Base-by-base conservation (phyloP, 1,284 basidiomycete species). In the Cutaneotrichosporon sp. region DNA sequence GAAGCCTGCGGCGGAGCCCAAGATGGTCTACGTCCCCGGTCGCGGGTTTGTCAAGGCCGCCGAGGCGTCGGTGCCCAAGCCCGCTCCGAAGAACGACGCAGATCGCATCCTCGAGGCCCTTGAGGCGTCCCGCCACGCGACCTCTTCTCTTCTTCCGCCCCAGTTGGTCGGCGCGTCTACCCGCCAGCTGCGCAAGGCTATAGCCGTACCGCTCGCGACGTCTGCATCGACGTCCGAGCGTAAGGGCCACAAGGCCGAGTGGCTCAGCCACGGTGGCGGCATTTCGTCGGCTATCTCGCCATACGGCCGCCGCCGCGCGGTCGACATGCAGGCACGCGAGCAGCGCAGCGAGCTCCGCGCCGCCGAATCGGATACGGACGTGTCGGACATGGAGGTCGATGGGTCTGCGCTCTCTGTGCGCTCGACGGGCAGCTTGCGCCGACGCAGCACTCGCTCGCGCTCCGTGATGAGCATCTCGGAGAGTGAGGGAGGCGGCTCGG, bases 271-370 rank as follows among this genome's bases (percentile, higher is more conserved):
- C 56, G 69, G 70, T 30, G 55, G 55, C 22, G 65, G 68, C 22
- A 68, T 72, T n/a, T 76, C 73, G 16, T 66, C 77, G 11, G 73
- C 79, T 72, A 79, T 80, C 53, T 77, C 76, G 59, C 79, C 79
- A 7, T 80, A 80, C 62, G 78, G 77, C 16, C 70, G 79, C 56
- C 68, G 77, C 32, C 70, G 70, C 47, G 72, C 71, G 38, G 71
- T 70, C 21, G 74, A 78, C 49, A 56, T 65, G 34, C 68, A 69
- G 30, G 69, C 69, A 4, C 64, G 73, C 42, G 74, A 74, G 52
- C 69, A 66, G 52, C 65, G 71, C 58, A 61, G 63, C 22, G 69
- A 65, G 50, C 49, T 40, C 4, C 56, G 60, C 36, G 47, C 58
- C 30, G 46, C 21, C 2, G 57, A 59, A 38, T 61, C 58, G 1